phyloP scores from a whole-genome alignment of 495 filamentous ascomycete species.

The Neurospora tetrasperma region DNA sequence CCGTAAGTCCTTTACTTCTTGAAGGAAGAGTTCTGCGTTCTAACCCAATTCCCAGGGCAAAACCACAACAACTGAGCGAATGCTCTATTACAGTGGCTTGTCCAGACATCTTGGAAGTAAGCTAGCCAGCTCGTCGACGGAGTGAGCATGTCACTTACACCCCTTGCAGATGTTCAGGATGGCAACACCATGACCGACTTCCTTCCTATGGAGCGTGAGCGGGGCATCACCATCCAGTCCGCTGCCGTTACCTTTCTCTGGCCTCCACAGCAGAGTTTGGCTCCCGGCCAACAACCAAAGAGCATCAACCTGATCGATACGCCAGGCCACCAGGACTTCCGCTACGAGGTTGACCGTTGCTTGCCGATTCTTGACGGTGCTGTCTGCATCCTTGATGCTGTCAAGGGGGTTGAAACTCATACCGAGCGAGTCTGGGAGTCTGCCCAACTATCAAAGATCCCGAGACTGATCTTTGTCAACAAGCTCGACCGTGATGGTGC shows the following conservation, averaged over 20 bases:
- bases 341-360: slow-evolving; percentile 92
- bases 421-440: slow-evolving; percentile 97
- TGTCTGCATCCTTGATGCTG: slow-evolving; percentile 90
- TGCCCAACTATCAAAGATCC: slow-evolving; percentile 74
- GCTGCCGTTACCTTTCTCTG: slow-evolving; percentile 93
- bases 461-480: slow-evolving; percentile 82
- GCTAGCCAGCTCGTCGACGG: slow-evolving; percentile 8
- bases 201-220: slow-evolving; percentile 81
- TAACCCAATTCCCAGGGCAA: slow-evolving; percentile 54
- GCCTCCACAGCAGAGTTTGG: slow-evolving; percentile 33
- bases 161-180: slow-evolving; percentile 71
- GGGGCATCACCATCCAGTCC: slow-evolving; percentile 97
- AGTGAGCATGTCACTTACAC: slow-evolving; percentile 8
- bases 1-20: slow-evolving; percentile 42
- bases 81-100: slow-evolving; percentile 94
- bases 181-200: slow-evolving; percentile 98
- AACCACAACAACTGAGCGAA: slow-evolving; percentile 97
- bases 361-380: slow-evolving; percentile 89
- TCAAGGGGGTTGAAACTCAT: slow-evolving; percentile 95
- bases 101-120: slow-evolving; percentile 76
- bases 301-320: slow-evolving; percentile 93
- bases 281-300: slow-evolving; percentile 32
- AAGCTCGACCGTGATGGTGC: slow-evolving; percentile 95
- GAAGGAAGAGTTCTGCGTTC: not conserved
- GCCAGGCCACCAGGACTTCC: slow-evolving; percentile 95